Percentiles rank a stretch among this genome's conserved stretches.
These are phyloP conservation scores for Mayamaea pseudoterrestris DNA, from an alignment of 108 stramenopile species.

Conservation along the genomic window DNA sequence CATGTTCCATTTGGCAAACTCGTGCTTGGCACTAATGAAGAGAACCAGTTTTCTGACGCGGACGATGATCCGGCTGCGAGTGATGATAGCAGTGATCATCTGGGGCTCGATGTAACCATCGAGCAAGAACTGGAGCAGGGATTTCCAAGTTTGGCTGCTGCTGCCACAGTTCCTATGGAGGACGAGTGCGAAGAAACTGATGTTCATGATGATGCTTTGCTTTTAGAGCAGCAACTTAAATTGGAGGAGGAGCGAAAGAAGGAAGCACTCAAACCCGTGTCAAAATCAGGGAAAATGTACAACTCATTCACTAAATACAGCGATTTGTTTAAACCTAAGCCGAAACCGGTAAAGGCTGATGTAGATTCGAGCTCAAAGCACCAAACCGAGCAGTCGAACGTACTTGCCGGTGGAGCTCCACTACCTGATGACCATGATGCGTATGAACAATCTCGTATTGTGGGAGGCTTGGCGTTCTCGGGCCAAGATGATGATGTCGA, in stretches of 20 bases:
- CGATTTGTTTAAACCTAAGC: slow-evolving; percentile 28
- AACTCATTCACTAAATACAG: slow-evolving; percentile 68
- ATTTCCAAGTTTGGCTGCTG: slow-evolving; percentile 64
- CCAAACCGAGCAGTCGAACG: slow-evolving; percentile 3
- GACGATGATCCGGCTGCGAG: slow-evolving; percentile 1
- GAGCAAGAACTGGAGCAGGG: slow-evolving; percentile 36
- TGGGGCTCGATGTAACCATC: slow-evolving; percentile 6
- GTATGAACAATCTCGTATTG: slow-evolving; percentile 33
- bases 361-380: slow-evolving; percentile 6
- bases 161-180: slow-evolving; percentile 56
- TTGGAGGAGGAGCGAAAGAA: slow-evolving; percentile 22
- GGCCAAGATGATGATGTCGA: slow-evolving; percentile 54
- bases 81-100: not conserved
- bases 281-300: slow-evolving; percentile 49
- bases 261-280: slow-evolving; percentile 22
- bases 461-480: slow-evolving; percentile 28
- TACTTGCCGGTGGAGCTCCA: not conserved
- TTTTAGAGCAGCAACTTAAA: slow-evolving; percentile 16
- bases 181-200: no score
- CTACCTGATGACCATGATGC: slow-evolving; percentile 4
- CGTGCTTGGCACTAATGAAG: no score
- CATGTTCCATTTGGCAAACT: no score
- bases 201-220: slow-evolving; percentile 35
- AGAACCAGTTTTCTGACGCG: slow-evolving; percentile 1
- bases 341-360: slow-evolving; percentile 13